Percentiles rank a stretch among this genome's conserved stretches.
These are phyloP conservation scores for Dalbergia cultrata DNA, from an alignment of 306 rosid species.

Conservation along the genomic window DNA sequence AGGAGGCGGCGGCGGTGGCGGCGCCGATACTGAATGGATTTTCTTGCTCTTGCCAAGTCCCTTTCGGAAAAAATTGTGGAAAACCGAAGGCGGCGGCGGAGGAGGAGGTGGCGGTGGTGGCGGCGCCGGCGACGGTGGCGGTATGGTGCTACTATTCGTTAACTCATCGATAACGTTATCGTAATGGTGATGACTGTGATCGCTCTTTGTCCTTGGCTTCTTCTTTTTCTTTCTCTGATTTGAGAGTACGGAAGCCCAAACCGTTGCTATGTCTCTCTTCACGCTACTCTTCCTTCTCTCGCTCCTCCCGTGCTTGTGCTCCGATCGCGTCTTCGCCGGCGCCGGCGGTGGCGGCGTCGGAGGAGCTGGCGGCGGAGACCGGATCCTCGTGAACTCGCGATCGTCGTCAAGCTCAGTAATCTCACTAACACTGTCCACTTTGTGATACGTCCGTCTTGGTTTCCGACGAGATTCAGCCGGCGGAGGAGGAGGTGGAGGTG, in stretches of 20 bases:
- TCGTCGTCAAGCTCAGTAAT: constrained; percentile 43
- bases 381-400: constrained; percentile 11
- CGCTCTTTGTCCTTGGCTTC: constrained; percentile 50
- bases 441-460: constrained; percentile 17
- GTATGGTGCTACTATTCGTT: constrained; percentile 18
- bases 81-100: constrained; percentile 69
- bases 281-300: constrained; percentile 55
- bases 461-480: constrained; percentile 17
- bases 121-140: constrained; percentile 53
- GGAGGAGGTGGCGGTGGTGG: constrained; percentile 79
- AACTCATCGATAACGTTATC: constrained; percentile 43
- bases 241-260: constrained; percentile 71
- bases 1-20: constrained; percentile 62
- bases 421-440: constrained; percentile 14
- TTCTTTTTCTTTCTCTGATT: constrained; percentile 70
- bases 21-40: constrained; percentile 63
- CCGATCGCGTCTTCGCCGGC: constrained; percentile 46
- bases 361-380: constrained; percentile 40
- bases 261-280: constrained; percentile 65
- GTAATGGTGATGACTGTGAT: constrained; percentile 36
- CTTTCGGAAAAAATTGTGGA: constrained; percentile 72
- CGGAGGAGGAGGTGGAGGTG: constrained; percentile 57
- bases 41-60: constrained; percentile 66
- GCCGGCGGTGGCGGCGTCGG: constrained; percentile 28
- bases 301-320: constrained; percentile 39